Evolutionary conservation across 805 yeast genomes (phyloP).

Genomic region (Yarrowia hollandica): DNA sequence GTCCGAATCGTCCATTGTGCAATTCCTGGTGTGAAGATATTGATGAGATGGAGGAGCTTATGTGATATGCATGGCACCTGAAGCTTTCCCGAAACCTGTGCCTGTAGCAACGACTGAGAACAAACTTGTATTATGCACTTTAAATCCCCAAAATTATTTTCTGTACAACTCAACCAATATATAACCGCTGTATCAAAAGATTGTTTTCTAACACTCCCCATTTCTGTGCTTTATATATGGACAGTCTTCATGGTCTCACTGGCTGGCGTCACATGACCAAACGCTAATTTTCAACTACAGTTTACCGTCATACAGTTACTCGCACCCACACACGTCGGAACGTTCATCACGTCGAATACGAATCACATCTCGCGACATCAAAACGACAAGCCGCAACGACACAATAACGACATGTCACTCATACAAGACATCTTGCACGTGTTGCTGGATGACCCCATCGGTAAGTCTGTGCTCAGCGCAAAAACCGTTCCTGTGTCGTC

Average conservation of each 20-base stretch:
- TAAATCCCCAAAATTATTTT: background rate
- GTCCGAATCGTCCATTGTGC: constrained; percentile 44
- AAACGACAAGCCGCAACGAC: background rate
- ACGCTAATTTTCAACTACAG: constrained; percentile 1
- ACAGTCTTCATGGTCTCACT: too few species aligned
- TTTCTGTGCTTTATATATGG: too few species aligned
- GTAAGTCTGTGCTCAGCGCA: background rate
- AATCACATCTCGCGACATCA: background rate
- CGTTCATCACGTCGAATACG: constrained; percentile 17
- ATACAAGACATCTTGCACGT: constrained; percentile 26
- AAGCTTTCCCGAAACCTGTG: too few species aligned
- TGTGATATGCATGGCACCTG: background rate
- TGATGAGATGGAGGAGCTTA: background rate
- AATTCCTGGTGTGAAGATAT: background rate
- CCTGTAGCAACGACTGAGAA: too few species aligned
- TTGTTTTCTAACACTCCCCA: background rate
- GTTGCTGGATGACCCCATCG: constrained; percentile 2
- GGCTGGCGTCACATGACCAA: constrained; percentile 27
- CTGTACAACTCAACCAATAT: background rate
- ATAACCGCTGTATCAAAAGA: too few species aligned
- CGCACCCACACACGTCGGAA: constrained; percentile 14
- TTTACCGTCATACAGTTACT: background rate
- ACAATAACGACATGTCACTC: constrained; percentile 10
- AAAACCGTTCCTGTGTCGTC: constrained; percentile 13
- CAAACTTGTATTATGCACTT: too few species aligned